phyloP scores from a whole-genome alignment of 129 eudicot species.

The Artemisia tridentata region DNA sequence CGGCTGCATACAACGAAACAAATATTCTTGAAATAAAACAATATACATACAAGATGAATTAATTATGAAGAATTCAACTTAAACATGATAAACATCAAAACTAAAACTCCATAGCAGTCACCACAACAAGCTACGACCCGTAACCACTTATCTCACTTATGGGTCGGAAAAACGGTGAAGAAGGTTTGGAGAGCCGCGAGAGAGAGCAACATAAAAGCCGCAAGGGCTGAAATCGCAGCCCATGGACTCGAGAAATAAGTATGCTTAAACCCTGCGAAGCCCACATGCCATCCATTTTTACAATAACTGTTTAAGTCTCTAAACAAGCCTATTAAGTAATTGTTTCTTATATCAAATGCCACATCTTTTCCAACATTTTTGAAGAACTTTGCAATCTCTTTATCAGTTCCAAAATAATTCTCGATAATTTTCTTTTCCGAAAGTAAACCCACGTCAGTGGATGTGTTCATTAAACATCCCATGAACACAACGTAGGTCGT shows the following conservation, averaged over 20 bases:
- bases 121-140: neutral
- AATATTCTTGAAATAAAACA: neutral
- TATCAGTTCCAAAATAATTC: conserved; percentile 36
- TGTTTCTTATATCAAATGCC: conserved; percentile 25
- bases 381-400: conserved; percentile 30
- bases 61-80: neutral
- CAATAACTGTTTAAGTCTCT: conserved; percentile 23
- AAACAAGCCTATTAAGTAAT: conserved; percentile 26
- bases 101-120: neutral
- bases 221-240: conserved; percentile 31
- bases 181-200: conserved; percentile 24
- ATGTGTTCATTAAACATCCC: conserved; percentile 35
- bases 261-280: conserved; percentile 35
- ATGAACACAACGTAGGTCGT: conserved; percentile 36
- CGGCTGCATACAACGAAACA: neutral
- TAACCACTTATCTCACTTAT: neutral
- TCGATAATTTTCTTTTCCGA: conserved; percentile 26
- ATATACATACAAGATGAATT: conserved; percentile 3
- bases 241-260: conserved; percentile 33
- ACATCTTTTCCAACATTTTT: conserved; percentile 33
- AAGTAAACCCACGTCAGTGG: conserved; percentile 17
- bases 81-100: neutral
- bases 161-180: conserved; percentile 8
- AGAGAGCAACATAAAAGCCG: conserved; percentile 23
- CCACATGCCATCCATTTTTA: conserved; percentile 32